Base-by-base conservation (phyloP, 1,284 basidiomycete species). In the Thelephora terrestris region DNA sequence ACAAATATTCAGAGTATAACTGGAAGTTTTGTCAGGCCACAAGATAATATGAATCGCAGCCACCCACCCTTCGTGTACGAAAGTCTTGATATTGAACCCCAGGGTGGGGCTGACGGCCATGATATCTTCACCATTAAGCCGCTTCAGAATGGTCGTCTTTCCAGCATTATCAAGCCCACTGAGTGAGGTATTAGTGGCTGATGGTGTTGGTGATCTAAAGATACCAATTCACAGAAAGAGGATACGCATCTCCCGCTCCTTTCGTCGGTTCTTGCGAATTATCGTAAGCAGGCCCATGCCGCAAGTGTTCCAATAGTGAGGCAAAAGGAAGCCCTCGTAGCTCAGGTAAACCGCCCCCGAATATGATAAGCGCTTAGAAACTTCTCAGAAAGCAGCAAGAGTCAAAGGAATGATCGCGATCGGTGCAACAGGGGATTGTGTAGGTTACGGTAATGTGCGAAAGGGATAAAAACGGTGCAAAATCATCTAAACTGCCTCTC, bases 151-250 rank as follows among this genome's bases (percentile, higher is more conserved):
- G 1, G 95, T 99, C 3, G 96, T 98, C 72, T 99, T 99, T 46
- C 96, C 96, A 1, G 94, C 94, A 64, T 99, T 99, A 67, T 99
- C 96, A 14, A 99, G 79, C n/a, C 96, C 95, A 45, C 93, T 96
- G 63, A 45, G 43, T 40, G 49, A 23, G 38, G 20, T 10, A 1
- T 20, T 10, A 36, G 17, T 12, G 21, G 40, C 39, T 21, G 17
- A 18, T 42, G 20, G 20, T 20, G n/a, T 17, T 10, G 24, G 12
- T 4, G 44, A 16, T 12, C 12, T 18, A n/a, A 38, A 9, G 9
- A 52, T 60, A 55, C 63, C 6, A 12, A 32, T 9, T 32, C 29
- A 93, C 90, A 99, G 81, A 67, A 99, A 99, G 39, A 99, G 75
- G 48, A 99, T 79, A 36, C 96, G 81, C 83, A 98, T 94, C 63